Conservation (phyloP, 495 filamentous ascomycete species). For the Coniosporium apollinis region DNA sequence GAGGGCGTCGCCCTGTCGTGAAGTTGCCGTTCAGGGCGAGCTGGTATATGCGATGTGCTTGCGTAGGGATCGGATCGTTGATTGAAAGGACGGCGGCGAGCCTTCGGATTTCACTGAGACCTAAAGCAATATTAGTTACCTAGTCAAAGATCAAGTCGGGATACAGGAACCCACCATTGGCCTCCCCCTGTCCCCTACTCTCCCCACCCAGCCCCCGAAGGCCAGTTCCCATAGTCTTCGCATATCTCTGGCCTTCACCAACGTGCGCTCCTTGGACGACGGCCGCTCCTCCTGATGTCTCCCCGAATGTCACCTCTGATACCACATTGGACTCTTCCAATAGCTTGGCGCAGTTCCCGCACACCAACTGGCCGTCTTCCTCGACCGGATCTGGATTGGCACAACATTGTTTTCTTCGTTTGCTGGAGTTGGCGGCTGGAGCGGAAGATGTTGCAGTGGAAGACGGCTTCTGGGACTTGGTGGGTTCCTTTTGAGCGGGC, state of each 20-base stretch:
- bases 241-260: constrained; percentile 59
- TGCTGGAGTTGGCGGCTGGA: too few relatives aligned
- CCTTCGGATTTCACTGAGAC: constrained; percentile 10
- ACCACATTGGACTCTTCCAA: constrained; percentile 75
- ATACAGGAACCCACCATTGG: constrained; percentile 31
- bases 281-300: constrained; percentile 65
- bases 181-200: constrained; percentile 53
- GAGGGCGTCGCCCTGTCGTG: constrained; percentile 72
- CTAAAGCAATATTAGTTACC: neutral
- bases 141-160: neutral
- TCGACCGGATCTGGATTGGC: constrained; percentile 15
- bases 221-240: constrained; percentile 39
- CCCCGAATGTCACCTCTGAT: constrained; percentile 76
- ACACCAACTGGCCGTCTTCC: constrained; percentile 41
- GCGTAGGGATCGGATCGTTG: constrained; percentile 38
- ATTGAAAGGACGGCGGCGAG: constrained; percentile 26
- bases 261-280: constrained; percentile 83
- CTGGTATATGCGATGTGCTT: constrained; percentile 57
- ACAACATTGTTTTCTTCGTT: too few relatives aligned
- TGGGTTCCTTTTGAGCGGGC: too few relatives aligned
- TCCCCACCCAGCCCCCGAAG: constrained; percentile 36
- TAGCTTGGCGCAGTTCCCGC: constrained; percentile 67
- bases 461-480: too few relatives aligned
- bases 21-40: constrained; percentile 65
- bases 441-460: too few relatives aligned